A percentile compares a stretch with the other conserved stretches of the same genome.
phyloP scores from a whole-genome alignment of 306 rosid species.

The Vigna radiata region DNA sequence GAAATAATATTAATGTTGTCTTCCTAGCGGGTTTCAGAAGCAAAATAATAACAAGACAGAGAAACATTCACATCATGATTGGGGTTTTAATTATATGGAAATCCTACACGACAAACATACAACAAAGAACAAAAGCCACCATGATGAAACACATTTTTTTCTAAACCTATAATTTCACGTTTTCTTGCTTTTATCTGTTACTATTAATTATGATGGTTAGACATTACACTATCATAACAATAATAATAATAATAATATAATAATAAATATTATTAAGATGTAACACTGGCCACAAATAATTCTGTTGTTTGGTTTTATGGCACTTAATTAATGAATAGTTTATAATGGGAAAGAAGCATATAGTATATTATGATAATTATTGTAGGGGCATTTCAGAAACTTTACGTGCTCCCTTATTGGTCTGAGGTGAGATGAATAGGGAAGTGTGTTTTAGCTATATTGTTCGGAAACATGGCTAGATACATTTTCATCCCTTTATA shows the following conservation, averaged over 20 bases:
- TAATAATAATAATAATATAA: background rate
- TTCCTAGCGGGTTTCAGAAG: constrained; percentile 21
- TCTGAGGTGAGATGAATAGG: constrained; percentile 10
- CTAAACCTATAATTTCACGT: background rate
- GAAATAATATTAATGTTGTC: constrained; percentile 17
- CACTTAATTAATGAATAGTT: too few species aligned
- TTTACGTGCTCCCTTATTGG: constrained; percentile 10
- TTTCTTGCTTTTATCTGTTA: constrained; percentile 18
- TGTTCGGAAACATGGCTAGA: constrained; percentile 34
- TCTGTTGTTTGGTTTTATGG: background rate
- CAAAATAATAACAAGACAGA: constrained; percentile 20
- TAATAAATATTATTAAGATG: constrained; percentile 8
- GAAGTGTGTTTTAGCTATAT: background rate
- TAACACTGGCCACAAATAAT: constrained; percentile 36
- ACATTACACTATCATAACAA: constrained; percentile 7
- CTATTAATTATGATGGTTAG: constrained; percentile 26
- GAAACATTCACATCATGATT: constrained; percentile 30
- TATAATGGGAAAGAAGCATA: too few species aligned
- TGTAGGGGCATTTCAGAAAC: background rate
- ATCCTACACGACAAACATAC: constrained; percentile 61
- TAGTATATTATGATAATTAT: background rate
- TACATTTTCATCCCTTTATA: constrained; percentile 35
- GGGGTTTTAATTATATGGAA: constrained; percentile 47
- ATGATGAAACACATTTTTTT: constrained; percentile 53
- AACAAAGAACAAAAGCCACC: constrained; percentile 36